These are phyloP conservation scores for Rhizoclosmatium globosum DNA, from an alignment of 192 early-diverging fungal genomes.

Conservation along the genomic window DNA sequence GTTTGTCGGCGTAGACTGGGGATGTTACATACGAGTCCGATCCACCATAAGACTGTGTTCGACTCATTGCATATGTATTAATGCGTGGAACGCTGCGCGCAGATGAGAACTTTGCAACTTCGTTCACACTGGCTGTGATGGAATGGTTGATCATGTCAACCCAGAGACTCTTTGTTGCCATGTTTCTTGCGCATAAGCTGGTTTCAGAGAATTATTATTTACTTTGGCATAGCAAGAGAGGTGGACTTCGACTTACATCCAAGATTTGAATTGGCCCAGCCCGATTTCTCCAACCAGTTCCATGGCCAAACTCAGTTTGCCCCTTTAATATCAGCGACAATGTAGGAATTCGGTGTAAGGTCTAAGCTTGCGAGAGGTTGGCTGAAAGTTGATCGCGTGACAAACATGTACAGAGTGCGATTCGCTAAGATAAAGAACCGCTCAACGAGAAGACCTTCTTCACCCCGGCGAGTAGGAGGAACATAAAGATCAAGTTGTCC, in stretches of 20 bases:
- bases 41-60: background rate
- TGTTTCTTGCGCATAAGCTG: background rate
- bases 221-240: background rate
- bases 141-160: conserved; percentile 13
- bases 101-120: background rate
- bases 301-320: background rate
- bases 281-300: conserved; percentile 2
- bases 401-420: conserved; percentile 2
- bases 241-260: conserved; percentile 10
- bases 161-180: background rate
- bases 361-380: background rate
- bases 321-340: background rate
- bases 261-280: background rate
- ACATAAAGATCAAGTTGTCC: conserved; percentile 13
- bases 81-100: background rate
- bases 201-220: background rate
- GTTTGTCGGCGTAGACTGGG: too few species aligned
- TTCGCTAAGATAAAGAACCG: conserved; percentile 4
- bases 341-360: background rate
- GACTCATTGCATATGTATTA: background rate
- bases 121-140: background rate
- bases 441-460: conserved; percentile 11
- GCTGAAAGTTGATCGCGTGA: background rate
- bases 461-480: background rate
- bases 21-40: too few species aligned